phyloP scores from a whole-genome alignment of 2,329 filamentous ascomycete species.

The Stachybotrys echinatus region DNA sequence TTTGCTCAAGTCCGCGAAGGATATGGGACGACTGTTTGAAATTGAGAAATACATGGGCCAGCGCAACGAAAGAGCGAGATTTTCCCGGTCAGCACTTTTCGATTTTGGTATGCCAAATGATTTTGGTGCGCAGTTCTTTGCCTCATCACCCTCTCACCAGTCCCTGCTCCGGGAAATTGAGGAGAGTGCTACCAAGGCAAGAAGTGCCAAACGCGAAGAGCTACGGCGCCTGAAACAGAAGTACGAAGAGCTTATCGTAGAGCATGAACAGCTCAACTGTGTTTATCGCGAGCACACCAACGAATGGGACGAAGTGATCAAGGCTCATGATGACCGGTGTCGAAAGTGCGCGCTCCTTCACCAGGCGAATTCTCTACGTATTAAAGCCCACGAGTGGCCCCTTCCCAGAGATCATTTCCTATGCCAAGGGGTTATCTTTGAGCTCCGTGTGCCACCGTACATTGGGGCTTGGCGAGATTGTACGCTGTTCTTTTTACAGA shows the following conservation, averaged over 20 bases:
- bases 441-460: slow-evolving; percentile 34
- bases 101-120: slow-evolving; percentile 20
- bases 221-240: background rate
- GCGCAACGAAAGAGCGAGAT: background rate
- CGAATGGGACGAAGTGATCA: background rate
- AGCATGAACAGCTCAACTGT: background rate
- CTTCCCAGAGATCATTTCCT: slow-evolving; percentile 27
- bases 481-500: slow-evolving; percentile 31
- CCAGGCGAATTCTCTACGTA: slow-evolving; percentile 29
- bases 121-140: slow-evolving; percentile 44
- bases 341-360: background rate
- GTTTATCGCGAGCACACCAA: background rate
- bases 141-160: slow-evolving; percentile 25
- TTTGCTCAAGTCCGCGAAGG: slow-evolving; percentile 32
- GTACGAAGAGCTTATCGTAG: background rate
- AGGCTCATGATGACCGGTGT: background rate
- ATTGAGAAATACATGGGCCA: slow-evolving; percentile 42
- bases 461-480: slow-evolving; percentile 43
- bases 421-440: slow-evolving; percentile 45
- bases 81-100: background rate
- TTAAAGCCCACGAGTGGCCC: slow-evolving; percentile 53
- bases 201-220: background rate
- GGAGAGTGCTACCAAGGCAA: background rate
- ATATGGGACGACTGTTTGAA: slow-evolving; percentile 36
- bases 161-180: background rate